These are phyloP conservation scores for Malassezia pachydermatis DNA, from an alignment of 1,284 basidiomycete genomes.

Conservation along the genomic window DNA sequence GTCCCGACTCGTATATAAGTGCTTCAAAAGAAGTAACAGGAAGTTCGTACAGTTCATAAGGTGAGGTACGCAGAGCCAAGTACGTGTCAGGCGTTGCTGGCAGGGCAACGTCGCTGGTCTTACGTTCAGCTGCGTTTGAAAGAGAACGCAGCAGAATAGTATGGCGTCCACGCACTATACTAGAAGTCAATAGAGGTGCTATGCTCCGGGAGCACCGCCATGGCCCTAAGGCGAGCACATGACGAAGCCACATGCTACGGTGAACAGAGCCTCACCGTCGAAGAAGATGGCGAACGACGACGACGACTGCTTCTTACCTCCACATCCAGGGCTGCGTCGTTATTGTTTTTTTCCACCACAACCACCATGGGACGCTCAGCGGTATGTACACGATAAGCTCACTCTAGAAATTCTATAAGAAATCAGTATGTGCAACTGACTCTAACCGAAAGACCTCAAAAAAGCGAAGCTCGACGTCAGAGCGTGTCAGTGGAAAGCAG, in stretches of 20 bases:
- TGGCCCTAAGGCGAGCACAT: no score
- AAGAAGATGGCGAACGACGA: background rate
- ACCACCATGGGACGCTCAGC: conserved; percentile 15
- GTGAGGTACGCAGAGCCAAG: conserved; percentile 13
- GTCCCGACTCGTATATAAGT: conserved; percentile 6
- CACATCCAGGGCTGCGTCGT: background rate
- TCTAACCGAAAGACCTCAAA: conserved; percentile 1
- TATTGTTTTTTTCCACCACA: background rate
- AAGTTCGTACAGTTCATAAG: conserved; percentile 9
- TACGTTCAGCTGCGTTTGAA: no score
- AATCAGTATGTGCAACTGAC: background rate
- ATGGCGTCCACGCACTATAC: background rate
- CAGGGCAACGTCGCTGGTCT: conserved; percentile 4
- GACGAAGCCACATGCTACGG: no score
- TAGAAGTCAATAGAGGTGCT: background rate
- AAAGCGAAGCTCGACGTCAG: background rate
- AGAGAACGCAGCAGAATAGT: background rate
- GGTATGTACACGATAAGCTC: conserved; percentile 1
- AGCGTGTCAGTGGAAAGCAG: no score
- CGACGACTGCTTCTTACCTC: no score
- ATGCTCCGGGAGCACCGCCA: no score
- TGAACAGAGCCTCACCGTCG: no score
- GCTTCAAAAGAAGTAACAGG: conserved; percentile 9
- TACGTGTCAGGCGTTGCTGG: conserved; percentile 19
- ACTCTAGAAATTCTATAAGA: conserved; percentile 18